A percentile compares a stretch with the other conserved stretches of the same genome.
These are phyloP conservation scores for Boletus barrowsii DNA, from an alignment of 768 basidiomycete species.

Conservation along the genomic window DNA sequence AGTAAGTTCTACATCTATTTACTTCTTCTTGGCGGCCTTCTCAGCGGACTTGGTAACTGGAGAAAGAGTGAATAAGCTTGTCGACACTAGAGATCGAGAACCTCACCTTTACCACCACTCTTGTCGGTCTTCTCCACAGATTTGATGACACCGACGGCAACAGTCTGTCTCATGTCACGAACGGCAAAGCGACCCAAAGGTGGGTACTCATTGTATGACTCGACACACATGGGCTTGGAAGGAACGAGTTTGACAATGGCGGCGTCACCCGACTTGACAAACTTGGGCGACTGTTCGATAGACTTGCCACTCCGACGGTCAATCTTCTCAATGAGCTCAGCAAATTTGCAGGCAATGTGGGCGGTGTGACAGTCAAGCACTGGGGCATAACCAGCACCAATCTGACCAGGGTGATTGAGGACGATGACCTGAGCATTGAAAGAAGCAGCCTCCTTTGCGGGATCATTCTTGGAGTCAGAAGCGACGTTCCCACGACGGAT, in stretches of 20 bases:
- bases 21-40: slow-evolving; percentile 96
- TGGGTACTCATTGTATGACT: slow-evolving; percentile 96
- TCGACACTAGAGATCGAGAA: slow-evolving; percentile 3
- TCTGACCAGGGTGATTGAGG: slow-evolving; percentile 99
- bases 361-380: slow-evolving; percentile 99
- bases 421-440: slow-evolving; percentile 99
- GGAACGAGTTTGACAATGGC: slow-evolving; percentile 97
- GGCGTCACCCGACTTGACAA: slow-evolving; percentile 99
- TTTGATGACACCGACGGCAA: slow-evolving; percentile 99
- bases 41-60: slow-evolving; percentile 92
- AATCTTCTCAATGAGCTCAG: slow-evolving; percentile 98
- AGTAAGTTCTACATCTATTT: slow-evolving; percentile 74
- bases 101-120: slow-evolving; percentile 76
- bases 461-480: slow-evolving; percentile 99
- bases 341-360: slow-evolving; percentile 99
- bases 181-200: slow-evolving; percentile 99
- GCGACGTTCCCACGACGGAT: slow-evolving; percentile 99
- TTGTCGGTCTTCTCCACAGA: slow-evolving; percentile 94
- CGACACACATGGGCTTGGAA: slow-evolving; percentile 94
- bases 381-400: slow-evolving; percentile 97
- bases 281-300: slow-evolving; percentile 86
- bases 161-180: slow-evolving; percentile 99
- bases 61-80: slow-evolving; percentile 13
- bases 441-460: slow-evolving; percentile 97
- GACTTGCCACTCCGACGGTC: slow-evolving; percentile 97